These are phyloP conservation scores for Crucihimalaya himalaica DNA, from an alignment of 345 rosid species.

Conservation along the genomic window DNA sequence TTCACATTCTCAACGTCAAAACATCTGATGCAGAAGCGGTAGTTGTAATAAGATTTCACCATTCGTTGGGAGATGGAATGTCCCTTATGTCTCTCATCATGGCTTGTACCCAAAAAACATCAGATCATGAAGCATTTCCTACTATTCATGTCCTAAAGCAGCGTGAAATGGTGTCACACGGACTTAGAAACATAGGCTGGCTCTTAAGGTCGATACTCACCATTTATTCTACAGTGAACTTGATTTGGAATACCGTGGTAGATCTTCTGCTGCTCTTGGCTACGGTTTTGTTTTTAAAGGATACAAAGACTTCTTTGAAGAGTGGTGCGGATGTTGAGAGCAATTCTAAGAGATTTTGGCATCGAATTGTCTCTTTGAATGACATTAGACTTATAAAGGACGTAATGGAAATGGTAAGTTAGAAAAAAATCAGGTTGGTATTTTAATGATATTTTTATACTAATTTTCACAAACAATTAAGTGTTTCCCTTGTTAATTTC, in stretches of 20 bases:
- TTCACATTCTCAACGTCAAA: conserved; percentile 63
- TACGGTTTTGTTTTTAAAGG: conserved; percentile 45
- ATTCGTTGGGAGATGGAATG: conserved; percentile 51
- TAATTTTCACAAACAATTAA: too few relatives aligned
- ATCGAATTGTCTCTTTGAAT: conserved; percentile 43
- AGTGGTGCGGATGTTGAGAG: conserved; percentile 12
- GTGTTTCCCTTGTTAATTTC: neutral
- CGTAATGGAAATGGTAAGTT: conserved; percentile 5
- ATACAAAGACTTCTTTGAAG: conserved; percentile 49
- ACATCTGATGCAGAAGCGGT: conserved; percentile 60
- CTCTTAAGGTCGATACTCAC: conserved; percentile 37
- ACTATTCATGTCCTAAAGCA: conserved; percentile 45
- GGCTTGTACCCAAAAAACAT: conserved; percentile 48
- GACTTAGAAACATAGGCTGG: conserved; percentile 5
- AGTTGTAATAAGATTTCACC: conserved; percentile 46
- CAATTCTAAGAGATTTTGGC: conserved; percentile 36
- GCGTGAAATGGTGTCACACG: neutral
- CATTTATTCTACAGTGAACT: conserved; percentile 38
- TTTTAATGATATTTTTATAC: too few relatives aligned
- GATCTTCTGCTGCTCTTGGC: conserved; percentile 47
- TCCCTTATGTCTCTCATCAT: conserved; percentile 56
- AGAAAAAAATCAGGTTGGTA: too few relatives aligned
- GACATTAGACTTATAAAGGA: conserved; percentile 43
- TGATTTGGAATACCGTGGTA: conserved; percentile 52
- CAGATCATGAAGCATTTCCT: conserved; percentile 48